Conservation (phyloP, 805 yeast species). For the Starmerella apis region DNA sequence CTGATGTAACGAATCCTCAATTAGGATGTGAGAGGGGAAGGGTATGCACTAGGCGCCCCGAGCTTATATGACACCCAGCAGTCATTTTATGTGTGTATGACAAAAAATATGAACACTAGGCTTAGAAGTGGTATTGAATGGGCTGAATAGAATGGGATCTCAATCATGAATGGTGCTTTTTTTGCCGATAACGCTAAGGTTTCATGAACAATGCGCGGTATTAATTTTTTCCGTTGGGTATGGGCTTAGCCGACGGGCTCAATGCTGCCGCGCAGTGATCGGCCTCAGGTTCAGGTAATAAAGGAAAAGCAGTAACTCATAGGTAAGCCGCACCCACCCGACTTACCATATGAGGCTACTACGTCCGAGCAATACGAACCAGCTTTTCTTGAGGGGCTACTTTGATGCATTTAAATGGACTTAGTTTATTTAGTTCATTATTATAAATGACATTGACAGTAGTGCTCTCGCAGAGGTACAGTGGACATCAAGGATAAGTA, state of each 20-base stretch:
- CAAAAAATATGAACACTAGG: too few species aligned
- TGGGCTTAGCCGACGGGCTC: background rate
- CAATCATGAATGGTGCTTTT: too few species aligned
- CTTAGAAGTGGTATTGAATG: too few species aligned
- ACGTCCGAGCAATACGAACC: too few species aligned
- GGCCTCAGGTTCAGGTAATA: background rate
- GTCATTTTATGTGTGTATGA: background rate
- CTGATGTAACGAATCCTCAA: constrained; percentile 1
- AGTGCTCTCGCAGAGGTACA: too few species aligned
- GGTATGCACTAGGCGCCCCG: constrained; percentile 1
- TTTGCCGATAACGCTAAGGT: too few species aligned
- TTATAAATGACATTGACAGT: background rate
- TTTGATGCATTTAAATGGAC: background rate
- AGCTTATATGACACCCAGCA: background rate
- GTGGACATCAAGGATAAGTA: too few species aligned
- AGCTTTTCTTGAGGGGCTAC: too few species aligned
- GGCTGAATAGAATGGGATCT: too few species aligned
- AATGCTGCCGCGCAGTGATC: background rate
- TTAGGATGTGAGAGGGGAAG: background rate
- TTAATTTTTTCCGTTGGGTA: background rate
- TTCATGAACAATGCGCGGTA: background rate
- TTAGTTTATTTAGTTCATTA: background rate
- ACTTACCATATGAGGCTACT: too few species aligned
- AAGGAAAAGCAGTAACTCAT: background rate
- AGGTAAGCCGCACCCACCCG: background rate